A percentile compares a stretch with the other conserved stretches of the same genome.
Conservation (phyloP, 108 stramenopile genomes). For the Fragilaria radians region DNA sequence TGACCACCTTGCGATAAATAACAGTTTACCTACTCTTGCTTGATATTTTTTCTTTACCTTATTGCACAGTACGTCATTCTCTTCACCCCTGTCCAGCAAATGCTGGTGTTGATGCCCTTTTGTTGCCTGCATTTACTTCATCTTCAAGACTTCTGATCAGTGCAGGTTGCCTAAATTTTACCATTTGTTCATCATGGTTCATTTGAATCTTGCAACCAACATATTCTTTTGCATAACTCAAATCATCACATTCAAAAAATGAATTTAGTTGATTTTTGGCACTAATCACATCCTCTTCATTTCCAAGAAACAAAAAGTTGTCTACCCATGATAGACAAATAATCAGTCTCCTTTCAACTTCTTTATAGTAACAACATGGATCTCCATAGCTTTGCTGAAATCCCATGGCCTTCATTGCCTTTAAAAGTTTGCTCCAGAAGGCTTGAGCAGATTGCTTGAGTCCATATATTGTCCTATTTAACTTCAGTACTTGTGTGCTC, state of each 20-base stretch:
- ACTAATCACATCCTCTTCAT: slow-evolving; percentile 5
- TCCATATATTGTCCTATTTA: slow-evolving; percentile 26
- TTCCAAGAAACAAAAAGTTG: slow-evolving; percentile 20
- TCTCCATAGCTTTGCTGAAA: slow-evolving; percentile 13
- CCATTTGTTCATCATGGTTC: neutral
- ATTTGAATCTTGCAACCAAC: slow-evolving; percentile 34
- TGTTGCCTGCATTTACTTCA: slow-evolving; percentile 9
- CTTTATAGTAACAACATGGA: slow-evolving; percentile 23
- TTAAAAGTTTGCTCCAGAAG: slow-evolving; percentile 16
- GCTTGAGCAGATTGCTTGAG: slow-evolving; percentile 29
- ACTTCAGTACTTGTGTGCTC: neutral
- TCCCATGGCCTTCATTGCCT: neutral
- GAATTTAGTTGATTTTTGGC: slow-evolving; percentile 8
- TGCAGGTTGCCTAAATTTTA: slow-evolving; percentile 37
- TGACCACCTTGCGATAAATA: slow-evolving; percentile 1
- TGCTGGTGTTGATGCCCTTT: slow-evolving; percentile 3
- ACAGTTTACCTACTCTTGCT: slow-evolving; percentile 5
- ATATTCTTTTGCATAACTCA: slow-evolving; percentile 23
- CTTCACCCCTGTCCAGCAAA: slow-evolving; percentile 4
- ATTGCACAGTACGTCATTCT: neutral
- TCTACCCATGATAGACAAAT: too few species aligned
- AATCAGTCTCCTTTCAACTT: slow-evolving; percentile 11
- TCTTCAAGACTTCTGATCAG: slow-evolving; percentile 27
- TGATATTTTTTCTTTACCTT: neutral
- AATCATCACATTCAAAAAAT: slow-evolving; percentile 23